Base-by-base conservation (phyloP, 148 eudicot genomes). In the Oxyria digyna region DNA sequence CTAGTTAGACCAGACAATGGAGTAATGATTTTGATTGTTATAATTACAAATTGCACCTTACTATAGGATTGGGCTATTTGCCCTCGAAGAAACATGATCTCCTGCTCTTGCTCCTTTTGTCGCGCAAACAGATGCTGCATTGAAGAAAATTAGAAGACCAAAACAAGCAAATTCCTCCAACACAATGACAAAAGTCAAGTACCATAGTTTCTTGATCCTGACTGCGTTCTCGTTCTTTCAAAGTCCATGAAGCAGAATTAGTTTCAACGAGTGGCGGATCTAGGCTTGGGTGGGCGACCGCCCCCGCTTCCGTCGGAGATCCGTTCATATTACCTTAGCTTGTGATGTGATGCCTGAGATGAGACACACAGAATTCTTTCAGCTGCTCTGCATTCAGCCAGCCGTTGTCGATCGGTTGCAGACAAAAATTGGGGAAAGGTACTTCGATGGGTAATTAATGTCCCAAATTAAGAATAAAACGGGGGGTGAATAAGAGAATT, bases 61-160 rank as follows among this genome's bases (percentile, higher is more conserved):
- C 68, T 72, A 81, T 85, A 74, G 63, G 96, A 86, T 81, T 75
- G 81, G 75, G 91, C 48, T 78, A 92, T 81, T 79, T 87, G 87
- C 70, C 71, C 67, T 23, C 85, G 78, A 33, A 92, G 89, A 73
- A 33, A 59, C 78, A 74, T 50, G 48, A 87, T 81, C 80, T 89
- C 98, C 35, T 80, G 75, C 64, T 85, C 84, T 72, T 87, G 89
- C 38, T 79, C 84, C 76, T 70, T 83, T 52, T 69, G 81, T 57
- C 81, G 77, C 38, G 85, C 79, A 80, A 69, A 66, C 70, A 85
- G 91, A 74, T 82, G 94, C 98, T 92, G 73, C 38, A 59, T 41
- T 48, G 40, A 68, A 49, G 72, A 67, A 77, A 66, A 35, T 27
- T 15, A 15, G 38, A 29, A 29, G 14, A 54, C 11, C 31, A 42